Conservation (phyloP, 2,329 filamentous ascomycete genomes). For the Ciborinia camelliae region DNA sequence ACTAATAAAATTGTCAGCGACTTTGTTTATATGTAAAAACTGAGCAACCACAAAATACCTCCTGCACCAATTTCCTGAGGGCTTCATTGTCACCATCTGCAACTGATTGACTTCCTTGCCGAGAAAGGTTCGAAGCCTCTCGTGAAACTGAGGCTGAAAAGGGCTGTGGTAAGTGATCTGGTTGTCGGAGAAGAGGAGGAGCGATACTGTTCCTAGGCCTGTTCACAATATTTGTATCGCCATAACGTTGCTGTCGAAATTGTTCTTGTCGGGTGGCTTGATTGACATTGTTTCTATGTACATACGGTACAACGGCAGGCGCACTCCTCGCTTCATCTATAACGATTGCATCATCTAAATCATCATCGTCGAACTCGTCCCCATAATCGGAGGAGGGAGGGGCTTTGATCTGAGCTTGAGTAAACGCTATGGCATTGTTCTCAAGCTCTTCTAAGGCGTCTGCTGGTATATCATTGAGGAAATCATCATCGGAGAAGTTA, state of each 20-base stretch:
- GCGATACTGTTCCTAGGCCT: conserved; percentile 17
- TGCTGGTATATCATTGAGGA: conserved; percentile 57
- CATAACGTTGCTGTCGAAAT: conserved; percentile 30
- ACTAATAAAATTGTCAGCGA: conserved; percentile 23
- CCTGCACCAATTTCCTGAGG: conserved; percentile 31
- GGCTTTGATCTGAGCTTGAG: conserved; percentile 36
- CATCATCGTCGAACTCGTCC: conserved; percentile 38
- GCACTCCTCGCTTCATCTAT: conserved; percentile 37
- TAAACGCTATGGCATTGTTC: conserved; percentile 59
- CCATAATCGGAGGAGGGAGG: conserved; percentile 40
- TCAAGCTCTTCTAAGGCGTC: conserved; percentile 60
- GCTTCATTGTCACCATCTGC: conserved; percentile 23
- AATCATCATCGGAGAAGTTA: conserved; percentile 63
- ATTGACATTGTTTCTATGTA: conserved; percentile 23
- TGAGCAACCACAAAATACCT: conserved; percentile 25
- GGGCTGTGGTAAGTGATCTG: conserved; percentile 10
- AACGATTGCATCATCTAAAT: conserved; percentile 55
- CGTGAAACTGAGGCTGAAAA: conserved; percentile 15
- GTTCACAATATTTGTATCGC: conserved; percentile 18
- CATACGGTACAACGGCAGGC: conserved; percentile 22
- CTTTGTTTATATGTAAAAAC: neutral
- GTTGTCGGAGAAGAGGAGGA: conserved; percentile 22
- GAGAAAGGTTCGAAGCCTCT: conserved; percentile 23
- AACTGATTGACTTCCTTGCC: conserved; percentile 25
- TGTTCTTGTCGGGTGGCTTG: conserved; percentile 27